Evolutionary conservation across 2,329 filamentous ascomycete species (phyloP), one percentile per base, ranked within the genome.

Genomic region (Fusarium verrucosum): DNA sequence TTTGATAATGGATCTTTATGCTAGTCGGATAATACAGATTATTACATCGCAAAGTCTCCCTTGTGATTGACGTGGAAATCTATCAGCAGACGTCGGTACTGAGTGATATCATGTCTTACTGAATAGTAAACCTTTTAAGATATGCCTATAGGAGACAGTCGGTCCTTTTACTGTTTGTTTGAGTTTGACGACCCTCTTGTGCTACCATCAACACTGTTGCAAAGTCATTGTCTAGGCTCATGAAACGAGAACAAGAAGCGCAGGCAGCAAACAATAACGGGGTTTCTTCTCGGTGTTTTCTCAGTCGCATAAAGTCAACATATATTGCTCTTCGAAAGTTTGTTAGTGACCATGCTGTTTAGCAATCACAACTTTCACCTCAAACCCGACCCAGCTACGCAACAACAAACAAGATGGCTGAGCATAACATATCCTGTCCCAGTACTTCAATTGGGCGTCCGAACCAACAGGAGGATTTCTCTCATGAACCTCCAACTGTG

Each of bases 401-500:
- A 33, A 19, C 20, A 14, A 23, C 22, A 11, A 7, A 16, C 32
- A 49, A 23, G 9, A 66, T 66, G 44, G 20, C 38, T 7, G 41
- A 19, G 10, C 10, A 30, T 5, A 38, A 35, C 33, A 35, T 35
- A 10, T 30, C 46, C 19, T 53, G 50, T n/a, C 7, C 25, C 3
- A 23, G 19, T 17, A 51, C 62, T 6, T 44, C 23, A 1, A 35
- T 52, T 16, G 62, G 52, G 17, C 28, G 43, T 17, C 36, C 38
- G 10, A 38, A 33, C 2, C n/a, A 13, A 14, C 42, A 41, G 22
- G 63, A 68, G 16, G 45, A 55, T 10, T 58, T 55, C 26, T 57
- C 49, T 2, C 19, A 61, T 19, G 68, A 71, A 28, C 25, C 50
- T 23, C 40, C 67, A 7, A 50, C 57, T 5, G 17, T 71, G 4